Evolutionary conservation across 495 filamentous ascomycete genomes (phyloP), one percentile per base, ranked within the genome.

Genomic region (Hypoxylon fragiforme): DNA sequence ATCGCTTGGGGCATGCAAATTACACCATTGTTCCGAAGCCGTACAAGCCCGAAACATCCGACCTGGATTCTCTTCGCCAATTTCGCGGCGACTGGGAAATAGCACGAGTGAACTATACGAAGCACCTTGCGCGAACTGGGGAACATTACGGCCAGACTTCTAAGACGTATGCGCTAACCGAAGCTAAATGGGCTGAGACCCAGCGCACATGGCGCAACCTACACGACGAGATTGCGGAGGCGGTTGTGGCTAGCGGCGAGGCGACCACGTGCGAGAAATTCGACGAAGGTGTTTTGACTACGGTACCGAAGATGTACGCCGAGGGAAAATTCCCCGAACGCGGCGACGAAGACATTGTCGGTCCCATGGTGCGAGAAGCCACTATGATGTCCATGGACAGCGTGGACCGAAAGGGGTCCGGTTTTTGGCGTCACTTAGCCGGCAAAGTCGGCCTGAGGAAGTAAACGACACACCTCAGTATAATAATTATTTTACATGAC

Each of bases 271-370:
- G 59, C 39, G 62, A 65, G 8, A 66, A 63, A 9, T 65, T 73
- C 21, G 73, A 75, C 30, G 76, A 74, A 42, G 61, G 63, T 21
- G 54, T 74, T n/a, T 65, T 75, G 0, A 72, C 69, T 28, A 67
- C 71, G 1, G 70, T 78, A 7, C 77, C 75, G 0, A 61, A 67
- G 20, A 79, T 86, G 69, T 74, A 71, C 52, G 83, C 84, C 67
- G 85, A 89, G 51, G 83, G 82, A 40, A 96, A 96, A 70, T 96
- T 96, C 58, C 90, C 88, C 19, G 84, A 88, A 52, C 80, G 92
- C 40, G 91, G 89, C 20, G 90, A 96, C 59, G 85, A 90, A 46
- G 90, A 95, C 65, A 94, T 96, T 51, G 90, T 97, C 11, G 92
- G 91, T 0, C 91, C 92, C 2, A 97, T 97, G 92, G 82, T 84